These are phyloP conservation scores for Stephania yunnanensis DNA, from an alignment of 164 flowering plant genomes.

Conservation along the genomic window DNA sequence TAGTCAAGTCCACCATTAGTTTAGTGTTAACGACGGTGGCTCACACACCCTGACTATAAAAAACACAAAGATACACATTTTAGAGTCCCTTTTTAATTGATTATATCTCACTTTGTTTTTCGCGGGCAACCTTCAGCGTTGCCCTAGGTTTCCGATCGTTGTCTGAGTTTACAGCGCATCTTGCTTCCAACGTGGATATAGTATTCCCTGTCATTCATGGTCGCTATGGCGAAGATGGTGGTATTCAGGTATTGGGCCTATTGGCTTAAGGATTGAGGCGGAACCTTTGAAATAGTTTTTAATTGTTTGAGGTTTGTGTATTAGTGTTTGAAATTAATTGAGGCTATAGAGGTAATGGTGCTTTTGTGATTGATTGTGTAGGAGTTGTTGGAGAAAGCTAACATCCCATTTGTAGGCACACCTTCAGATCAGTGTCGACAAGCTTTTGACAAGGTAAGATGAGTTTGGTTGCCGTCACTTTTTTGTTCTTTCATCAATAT, in stretches of 20 bases:
- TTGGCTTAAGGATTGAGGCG: background rate
- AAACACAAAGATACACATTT: too few relatives aligned
- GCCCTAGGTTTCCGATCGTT: slow-evolving; percentile 73
- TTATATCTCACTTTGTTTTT: background rate
- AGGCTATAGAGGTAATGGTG: background rate
- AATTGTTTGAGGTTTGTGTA: background rate
- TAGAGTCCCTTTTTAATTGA: background rate
- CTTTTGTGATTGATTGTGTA: slow-evolving; percentile 23
- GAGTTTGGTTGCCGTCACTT: background rate
- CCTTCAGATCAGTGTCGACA: slow-evolving; percentile 58
- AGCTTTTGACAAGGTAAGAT: slow-evolving; percentile 84
- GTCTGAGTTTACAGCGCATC: slow-evolving; percentile 70
- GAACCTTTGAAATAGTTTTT: background rate
- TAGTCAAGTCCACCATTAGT: background rate
- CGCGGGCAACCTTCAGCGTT: slow-evolving; percentile 43
- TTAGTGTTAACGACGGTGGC: too few relatives aligned
- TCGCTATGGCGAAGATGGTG: slow-evolving; percentile 92
- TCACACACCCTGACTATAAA: background rate
- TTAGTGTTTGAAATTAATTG: background rate
- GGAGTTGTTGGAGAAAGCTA: slow-evolving; percentile 70
- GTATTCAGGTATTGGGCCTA: slow-evolving; percentile 56
- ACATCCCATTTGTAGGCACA: slow-evolving; percentile 85
- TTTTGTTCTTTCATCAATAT: background rate
- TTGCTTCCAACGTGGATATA: slow-evolving; percentile 71
- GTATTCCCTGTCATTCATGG: slow-evolving; percentile 94